Base-by-base conservation (phyloP, 2,329 filamentous ascomycete species). In the Plenodomus biglobosus region DNA sequence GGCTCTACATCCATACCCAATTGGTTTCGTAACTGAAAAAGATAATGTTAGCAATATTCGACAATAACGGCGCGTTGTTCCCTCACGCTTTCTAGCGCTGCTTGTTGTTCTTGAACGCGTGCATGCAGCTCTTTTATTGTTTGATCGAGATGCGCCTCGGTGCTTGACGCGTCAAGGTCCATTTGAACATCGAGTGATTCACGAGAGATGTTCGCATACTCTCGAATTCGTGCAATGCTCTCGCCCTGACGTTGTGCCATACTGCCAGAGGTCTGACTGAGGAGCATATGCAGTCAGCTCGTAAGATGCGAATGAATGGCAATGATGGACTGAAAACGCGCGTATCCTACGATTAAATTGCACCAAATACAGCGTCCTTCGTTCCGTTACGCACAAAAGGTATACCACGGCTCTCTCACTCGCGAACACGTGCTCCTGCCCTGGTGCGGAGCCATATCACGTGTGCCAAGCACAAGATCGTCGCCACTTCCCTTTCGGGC, bases 61-160 rank as follows among this genome's bases (percentile, higher is more conserved):
- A 30, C 18, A n/a, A 20, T 10, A 11, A 27, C 3, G 27, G 27
- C 27, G 27, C 27, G 15, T 8, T 32, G 11, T 15, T 15, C 27
- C 11, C n/a, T 37, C 65, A 79, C 78, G 64, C 73, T 70, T 27
- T 74, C 73, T 35, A 81, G 53, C 8, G 76, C 75, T 52, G 71
- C 66, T 54, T 78, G 75, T 60, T 80, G 78, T 52, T 71, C 70
- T 44, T 67, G 68, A 37, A 80, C 73, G 61, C 73, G 76, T 45
- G 72, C 71, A 65, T 87, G 83, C 1, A 92, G 80, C 64, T 87
- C 84, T 53, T 78, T 80, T 38, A 92, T 64, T 1, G 88, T 90
- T 44, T 81, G 79, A 48, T 89, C 82, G 38, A 92, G 74, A 61
- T 80, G 82, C 36, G 76, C 66, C 43, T 78, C 73, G 53, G 85